Base-by-base conservation (phyloP, 2,329 filamentous ascomycete genomes). In the Beauveria rudraprayagi region DNA sequence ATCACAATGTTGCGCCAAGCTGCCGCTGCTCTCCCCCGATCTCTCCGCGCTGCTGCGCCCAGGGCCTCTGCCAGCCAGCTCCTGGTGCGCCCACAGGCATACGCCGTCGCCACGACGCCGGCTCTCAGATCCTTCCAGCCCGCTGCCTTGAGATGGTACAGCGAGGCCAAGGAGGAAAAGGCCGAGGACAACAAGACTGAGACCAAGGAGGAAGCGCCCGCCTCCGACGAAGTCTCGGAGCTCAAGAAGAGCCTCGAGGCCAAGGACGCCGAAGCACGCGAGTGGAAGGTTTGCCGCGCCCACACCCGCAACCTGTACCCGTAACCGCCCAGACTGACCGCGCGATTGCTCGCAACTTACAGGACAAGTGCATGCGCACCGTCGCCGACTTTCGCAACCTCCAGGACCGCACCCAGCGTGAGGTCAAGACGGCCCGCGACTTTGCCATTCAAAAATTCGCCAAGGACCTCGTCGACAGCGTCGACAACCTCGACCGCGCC, bases 321-420 rank as follows among this genome's bases (percentile, higher is more conserved):
- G 11, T 3, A 16, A 30, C 5, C 17, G 14, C 22, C 11, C 37
- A 14, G 43, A 54, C 52, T 52, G 46, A 37, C 28, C 26, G 51
- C 52, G 37, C 17, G 19, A 6, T 37, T 6, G 34, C 34, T 19
- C 34, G n/a, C n/a, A 17, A 19, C 28, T 24, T 46, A 53, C 63
- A 97, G 94, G 94, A 97, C 78, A 94, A 92, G 80, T 95, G 92
- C 77, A 84, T 97, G 65, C 93, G 94, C 73, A 89, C 90, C 60
- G 87, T 97, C 66, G 94, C 94, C 77, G 94, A 99, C 70, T 97
- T 95, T 84, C 91, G 91, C 73, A 99, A 97, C 79, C 89, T 99
- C 56, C 93, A 97, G 80, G 91, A 97, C 71, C 91, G 94, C 71
- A 96, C 91, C 48, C 84, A 88, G 74, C 91, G 94, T 71, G 94